These are phyloP conservation scores for Neophaeococcomyces mojaviensis DNA, from an alignment of 2,329 filamentous ascomycete genomes.

Conservation along the genomic window DNA sequence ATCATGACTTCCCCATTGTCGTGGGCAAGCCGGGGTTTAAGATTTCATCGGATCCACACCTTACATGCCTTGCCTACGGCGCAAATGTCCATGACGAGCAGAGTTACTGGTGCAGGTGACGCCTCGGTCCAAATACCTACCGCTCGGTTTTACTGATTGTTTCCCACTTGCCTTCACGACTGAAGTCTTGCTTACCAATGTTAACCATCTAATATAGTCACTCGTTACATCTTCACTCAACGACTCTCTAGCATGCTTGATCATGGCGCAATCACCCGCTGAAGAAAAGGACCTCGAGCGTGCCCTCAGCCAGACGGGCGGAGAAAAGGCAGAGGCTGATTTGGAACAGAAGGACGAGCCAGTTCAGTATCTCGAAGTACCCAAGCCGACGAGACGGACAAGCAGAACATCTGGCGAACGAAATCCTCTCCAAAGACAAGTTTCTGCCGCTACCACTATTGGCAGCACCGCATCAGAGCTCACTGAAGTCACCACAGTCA, in stretches of 20 bases:
- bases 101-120: slow-evolving; percentile 1
- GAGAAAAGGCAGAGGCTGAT: slow-evolving; percentile 23
- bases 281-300: slow-evolving; percentile 18
- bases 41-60: neutral
- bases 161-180: slow-evolving; percentile 1
- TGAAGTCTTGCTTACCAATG: neutral
- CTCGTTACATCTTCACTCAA: neutral
- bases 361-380: slow-evolving; percentile 16
- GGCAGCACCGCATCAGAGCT: neutral
- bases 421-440: slow-evolving; percentile 27
- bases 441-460: slow-evolving; percentile 28
- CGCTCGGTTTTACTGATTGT: slow-evolving; percentile 6
- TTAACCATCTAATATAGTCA: neutral
- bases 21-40: neutral
- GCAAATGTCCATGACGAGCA: slow-evolving; percentile 9
- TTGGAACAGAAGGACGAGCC: slow-evolving; percentile 17
- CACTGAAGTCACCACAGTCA: slow-evolving; percentile 33
- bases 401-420: slow-evolving; percentile 1
- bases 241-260: slow-evolving; percentile 2
- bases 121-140: slow-evolving; percentile 5
- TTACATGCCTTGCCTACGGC: neutral
- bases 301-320: slow-evolving; percentile 18
- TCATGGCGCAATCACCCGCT: slow-evolving; percentile 6
- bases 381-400: slow-evolving; percentile 10
- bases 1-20: neutral